These are phyloP conservation scores for Colletotrichum sp. DNA, from an alignment of 2,329 filamentous ascomycete species.

Conservation along the genomic window DNA sequence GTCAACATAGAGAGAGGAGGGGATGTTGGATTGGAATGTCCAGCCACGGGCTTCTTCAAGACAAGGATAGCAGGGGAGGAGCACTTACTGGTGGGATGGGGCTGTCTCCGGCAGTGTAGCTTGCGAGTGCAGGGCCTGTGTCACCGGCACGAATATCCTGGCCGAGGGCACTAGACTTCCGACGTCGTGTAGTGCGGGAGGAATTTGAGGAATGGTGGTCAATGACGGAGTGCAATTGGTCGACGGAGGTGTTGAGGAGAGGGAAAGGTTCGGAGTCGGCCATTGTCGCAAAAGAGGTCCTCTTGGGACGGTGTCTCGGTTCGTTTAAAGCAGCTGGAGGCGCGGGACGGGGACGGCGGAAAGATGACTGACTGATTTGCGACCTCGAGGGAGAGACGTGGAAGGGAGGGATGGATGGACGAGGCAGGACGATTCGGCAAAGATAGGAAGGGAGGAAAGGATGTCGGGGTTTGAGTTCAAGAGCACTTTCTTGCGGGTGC, in stretches of 20 bases:
- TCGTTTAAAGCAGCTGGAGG: slow-evolving; percentile 8
- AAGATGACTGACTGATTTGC: neutral
- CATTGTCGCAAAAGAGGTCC: neutral
- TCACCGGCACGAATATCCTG: slow-evolving; percentile 59
- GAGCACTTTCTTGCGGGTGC: neutral
- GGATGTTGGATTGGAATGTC: neutral
- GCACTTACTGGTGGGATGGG: neutral
- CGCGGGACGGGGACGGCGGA: neutral
- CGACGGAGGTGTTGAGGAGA: slow-evolving; percentile 54
- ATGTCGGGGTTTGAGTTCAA: neutral
- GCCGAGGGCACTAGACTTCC: slow-evolving; percentile 62
- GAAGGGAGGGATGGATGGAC: neutral
- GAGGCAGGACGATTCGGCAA: neutral
- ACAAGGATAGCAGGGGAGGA: neutral
- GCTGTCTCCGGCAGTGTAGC: slow-evolving; percentile 34
- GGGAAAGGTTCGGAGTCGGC: slow-evolving; percentile 57
- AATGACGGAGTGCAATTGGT: slow-evolving; percentile 49
- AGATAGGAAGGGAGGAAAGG: neutral
- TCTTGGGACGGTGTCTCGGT: neutral
- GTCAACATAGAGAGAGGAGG: neutral
- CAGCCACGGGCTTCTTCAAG: neutral
- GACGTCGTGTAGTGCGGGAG: slow-evolving; percentile 44
- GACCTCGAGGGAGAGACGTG: neutral
- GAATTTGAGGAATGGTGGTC: slow-evolving; percentile 34
- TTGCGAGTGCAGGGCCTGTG: slow-evolving; percentile 60